Base-by-base conservation (phyloP, 106 monocot genomes). In the Vanilla planifolia region DNA sequence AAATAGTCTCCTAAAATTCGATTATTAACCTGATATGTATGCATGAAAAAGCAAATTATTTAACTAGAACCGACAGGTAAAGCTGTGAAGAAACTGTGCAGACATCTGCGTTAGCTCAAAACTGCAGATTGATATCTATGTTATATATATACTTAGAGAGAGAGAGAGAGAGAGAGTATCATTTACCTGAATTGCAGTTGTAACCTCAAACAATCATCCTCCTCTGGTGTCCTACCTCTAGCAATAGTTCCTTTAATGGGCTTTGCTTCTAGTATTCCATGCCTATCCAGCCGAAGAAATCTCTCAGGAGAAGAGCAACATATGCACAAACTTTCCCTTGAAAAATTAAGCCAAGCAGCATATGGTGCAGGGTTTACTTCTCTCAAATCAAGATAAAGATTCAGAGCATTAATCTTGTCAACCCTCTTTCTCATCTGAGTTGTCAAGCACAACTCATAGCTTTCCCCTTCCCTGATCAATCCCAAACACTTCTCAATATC, bases 191-290 rank as follows among this genome's bases (percentile, higher is more conserved):
- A 66, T 60, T 85, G 72, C 64, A 98, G 59, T 67, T 98, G 91
- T 40, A 85, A 66, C 39, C 61, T 74, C 19, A 77, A 75, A 48
- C 43, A 70, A 41, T 88, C 74, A 71, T 98, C 98, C 67, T 98
- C 98, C 61, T 81, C 82, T 6, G 40, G 6, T 32, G 92, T 92
- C 67, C 69, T 62, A 55, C 98, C 98, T 52, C 92, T 85, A 66
- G 89, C 51, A 63, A 92, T 82, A 33, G 88, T 98, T 58, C 98
- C 98, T 58, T 98, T 98, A 9, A 98, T 98, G n/a, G 88, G 92
- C 43, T 92, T 98, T 64, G 98, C 98, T 68, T 98, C 98, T 25
- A 98, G 75, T 21, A 65, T 66, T 42, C 71, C 85, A 66, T 60
- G 46, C 33, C 70, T 48, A 69, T 88, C 77, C 72, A 98, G 65